Base-by-base conservation (phyloP, 78 protist genomes). In the Dictyostelium citrinum region DNA sequence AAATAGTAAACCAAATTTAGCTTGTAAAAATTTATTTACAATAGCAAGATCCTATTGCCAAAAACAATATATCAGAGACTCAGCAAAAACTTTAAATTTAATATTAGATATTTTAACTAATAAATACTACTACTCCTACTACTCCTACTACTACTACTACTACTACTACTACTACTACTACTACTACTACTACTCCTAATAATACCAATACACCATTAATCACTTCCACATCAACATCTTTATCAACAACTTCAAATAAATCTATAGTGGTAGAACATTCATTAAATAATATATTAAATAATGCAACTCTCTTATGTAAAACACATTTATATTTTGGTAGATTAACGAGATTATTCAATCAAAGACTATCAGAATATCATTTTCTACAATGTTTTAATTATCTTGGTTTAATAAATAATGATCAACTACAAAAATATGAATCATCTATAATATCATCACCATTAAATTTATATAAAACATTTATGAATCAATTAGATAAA, bases 261-360 rank as follows among this genome's bases (percentile, higher is more conserved):
- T 43, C 51, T 43, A 43, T 43, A 0, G 51, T 43, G 0, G 51
- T 43, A 33, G 7, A 11, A 31, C 27, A 27, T 5, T 9, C 77
- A 31, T 33, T 35, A 24, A 68, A 45, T 43, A 82, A 68, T 17
- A 39, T 61, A 45, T 45, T n/a, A 22, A 27, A 68, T n/a, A 37
- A 8, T 22, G 22, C 82, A 41, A 60, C 83, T 75, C 29, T 72
- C 41, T 74, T 71, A 72, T 64, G 80, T 22, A 88, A 88, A 79
- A 88, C 93, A 20, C 64, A 88, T 78, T 78, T 88, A 49, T 51
- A 78, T 35, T 46, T 88, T 41, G 93, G 81, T 46, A 37, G 93
- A 49, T 46, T 88, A 43, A 78, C 86, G 5, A 58, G 93, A 46
- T n/a, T 78, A 39, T 88, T 88, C 46, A 75, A 88, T 45, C n/a